Percentiles rank a stretch among this genome's conserved stretches.
Evolutionary conservation across 164 flowering plant species (phyloP).

Genomic region (Dillenia turbinata): DNA sequence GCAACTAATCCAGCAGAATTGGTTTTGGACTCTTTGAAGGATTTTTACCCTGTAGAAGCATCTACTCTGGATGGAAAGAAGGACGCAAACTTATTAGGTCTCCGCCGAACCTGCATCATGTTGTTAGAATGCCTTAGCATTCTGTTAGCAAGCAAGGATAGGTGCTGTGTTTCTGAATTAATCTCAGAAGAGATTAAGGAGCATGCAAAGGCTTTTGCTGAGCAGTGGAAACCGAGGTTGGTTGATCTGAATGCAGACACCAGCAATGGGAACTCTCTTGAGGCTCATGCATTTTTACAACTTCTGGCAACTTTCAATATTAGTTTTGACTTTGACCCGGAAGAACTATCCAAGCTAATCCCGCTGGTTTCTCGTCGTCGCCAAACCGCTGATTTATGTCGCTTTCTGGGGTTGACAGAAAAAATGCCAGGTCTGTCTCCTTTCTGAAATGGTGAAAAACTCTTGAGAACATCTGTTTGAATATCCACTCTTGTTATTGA

Average conservation of each 20-base stretch:
- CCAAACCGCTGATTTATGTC: constrained; percentile 85
- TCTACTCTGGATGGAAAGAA: constrained; percentile 63
- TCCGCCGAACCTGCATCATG: constrained; percentile 91
- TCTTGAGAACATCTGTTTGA: not conserved
- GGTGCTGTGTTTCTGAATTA: constrained; percentile 31
- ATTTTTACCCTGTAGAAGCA: constrained; percentile 57
- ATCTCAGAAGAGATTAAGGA: constrained; percentile 55
- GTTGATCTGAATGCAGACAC: constrained; percentile 76
- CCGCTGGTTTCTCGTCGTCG: constrained; percentile 94
- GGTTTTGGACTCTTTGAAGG: constrained; percentile 69
- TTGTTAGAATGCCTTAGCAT: constrained; percentile 83
- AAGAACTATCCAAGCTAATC: constrained; percentile 58
- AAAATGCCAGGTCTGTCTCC: constrained; percentile 81
- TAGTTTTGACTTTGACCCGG: constrained; percentile 69
- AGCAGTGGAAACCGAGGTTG: constrained; percentile 88
- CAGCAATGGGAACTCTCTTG: constrained; percentile 88
- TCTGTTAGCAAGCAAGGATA: constrained; percentile 32
- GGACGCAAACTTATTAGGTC: constrained; percentile 70
- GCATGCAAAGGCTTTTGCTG: constrained; percentile 73
- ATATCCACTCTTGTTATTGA: not conserved
- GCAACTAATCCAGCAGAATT: constrained; percentile 65
- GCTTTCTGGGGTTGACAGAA: constrained; percentile 66
- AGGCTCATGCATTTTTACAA: constrained; percentile 95
- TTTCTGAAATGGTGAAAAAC: not conserved
- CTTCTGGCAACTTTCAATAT: constrained; percentile 79